phyloP scores from a whole-genome alignment of 129 eudicot species.

The Flaveria ramosissima region DNA sequence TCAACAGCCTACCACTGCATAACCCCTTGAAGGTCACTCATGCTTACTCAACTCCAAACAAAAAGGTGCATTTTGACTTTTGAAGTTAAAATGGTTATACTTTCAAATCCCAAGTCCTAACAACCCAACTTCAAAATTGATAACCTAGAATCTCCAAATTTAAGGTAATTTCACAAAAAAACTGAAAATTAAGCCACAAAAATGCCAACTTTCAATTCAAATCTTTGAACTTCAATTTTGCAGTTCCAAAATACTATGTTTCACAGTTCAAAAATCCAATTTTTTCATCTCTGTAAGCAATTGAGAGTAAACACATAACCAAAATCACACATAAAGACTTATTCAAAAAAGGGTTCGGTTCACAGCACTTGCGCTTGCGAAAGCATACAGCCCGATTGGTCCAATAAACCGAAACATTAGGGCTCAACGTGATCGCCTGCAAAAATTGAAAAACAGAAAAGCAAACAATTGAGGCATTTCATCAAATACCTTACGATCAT shows the following conservation, averaged over 20 bases:
- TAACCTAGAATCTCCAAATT: background rate
- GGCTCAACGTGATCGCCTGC: conserved; percentile 93
- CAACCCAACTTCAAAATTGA: conserved; percentile 4
- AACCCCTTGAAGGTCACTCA: background rate
- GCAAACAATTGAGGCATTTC: conserved; percentile 19
- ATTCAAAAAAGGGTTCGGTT: background rate
- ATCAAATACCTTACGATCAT: conserved; percentile 17
- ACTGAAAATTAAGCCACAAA: background rate
- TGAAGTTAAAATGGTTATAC: background rate
- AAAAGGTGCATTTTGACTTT: conserved; percentile 12
- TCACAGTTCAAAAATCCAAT: background rate
- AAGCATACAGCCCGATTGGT: conserved; percentile 88
- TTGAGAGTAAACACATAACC: background rate
- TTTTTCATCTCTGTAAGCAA: background rate
- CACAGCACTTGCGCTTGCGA: conserved; percentile 65
- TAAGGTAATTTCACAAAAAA: background rate
- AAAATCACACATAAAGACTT: background rate
- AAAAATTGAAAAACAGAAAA: conserved; percentile 6
- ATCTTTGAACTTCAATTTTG: background rate
- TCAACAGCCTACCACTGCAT: too few species aligned
- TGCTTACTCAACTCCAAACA: background rate
- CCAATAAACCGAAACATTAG: conserved; percentile 80
- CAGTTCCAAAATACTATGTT: background rate
- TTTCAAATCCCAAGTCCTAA: background rate
- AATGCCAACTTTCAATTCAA: background rate